A percentile compares a stretch with the other conserved stretches of the same genome.
Evolutionary conservation across 1,284 basidiomycete species (phyloP).

Genomic region (Exsudoporus floridanus): DNA sequence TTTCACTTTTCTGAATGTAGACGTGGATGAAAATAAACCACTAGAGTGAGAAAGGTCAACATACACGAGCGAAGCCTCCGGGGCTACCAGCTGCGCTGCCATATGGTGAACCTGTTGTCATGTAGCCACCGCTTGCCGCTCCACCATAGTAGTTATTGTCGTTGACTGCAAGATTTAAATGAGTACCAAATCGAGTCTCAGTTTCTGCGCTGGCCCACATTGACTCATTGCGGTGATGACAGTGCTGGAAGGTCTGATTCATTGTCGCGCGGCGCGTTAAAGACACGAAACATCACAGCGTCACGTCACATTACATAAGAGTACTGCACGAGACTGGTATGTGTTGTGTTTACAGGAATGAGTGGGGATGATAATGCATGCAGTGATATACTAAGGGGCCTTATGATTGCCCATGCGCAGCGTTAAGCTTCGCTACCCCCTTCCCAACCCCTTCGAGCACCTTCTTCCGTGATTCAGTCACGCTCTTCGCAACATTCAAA

Average conservation of each 20-base stretch:
- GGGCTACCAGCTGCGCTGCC: conserved; percentile 46
- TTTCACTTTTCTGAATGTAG: conserved; percentile 43
- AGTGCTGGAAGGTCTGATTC: not conserved
- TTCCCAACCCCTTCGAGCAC: conserved; percentile 70
- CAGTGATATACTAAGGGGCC: not conserved
- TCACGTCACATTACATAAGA: conserved; percentile 18
- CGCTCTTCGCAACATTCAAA: conserved; percentile 57
- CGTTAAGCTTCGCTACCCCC: conserved; percentile 56
- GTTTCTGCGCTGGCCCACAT: conserved; percentile 32
- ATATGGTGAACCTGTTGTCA: conserved; percentile 46
- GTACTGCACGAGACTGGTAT: not conserved
- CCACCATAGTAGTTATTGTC: conserved; percentile 41
- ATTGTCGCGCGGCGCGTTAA: conserved; percentile 21
- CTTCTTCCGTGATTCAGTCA: conserved; percentile 67
- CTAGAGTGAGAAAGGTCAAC: conserved; percentile 9
- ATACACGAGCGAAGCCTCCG: conserved; percentile 42
- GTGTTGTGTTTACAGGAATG: conserved; percentile 25
- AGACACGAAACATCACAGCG: conserved; percentile 30
- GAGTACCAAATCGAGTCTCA: not conserved
- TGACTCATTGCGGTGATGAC: conserved; percentile 40
- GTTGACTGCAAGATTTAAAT: conserved; percentile 20
- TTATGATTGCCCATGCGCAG: conserved; percentile 41
- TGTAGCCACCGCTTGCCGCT: conserved; percentile 38
- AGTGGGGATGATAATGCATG: conserved; percentile 28
- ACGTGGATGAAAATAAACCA: conserved; percentile 1